Conservation (phyloP, 192 early-diverging fungal species). For the Coemansia sp. region DNA sequence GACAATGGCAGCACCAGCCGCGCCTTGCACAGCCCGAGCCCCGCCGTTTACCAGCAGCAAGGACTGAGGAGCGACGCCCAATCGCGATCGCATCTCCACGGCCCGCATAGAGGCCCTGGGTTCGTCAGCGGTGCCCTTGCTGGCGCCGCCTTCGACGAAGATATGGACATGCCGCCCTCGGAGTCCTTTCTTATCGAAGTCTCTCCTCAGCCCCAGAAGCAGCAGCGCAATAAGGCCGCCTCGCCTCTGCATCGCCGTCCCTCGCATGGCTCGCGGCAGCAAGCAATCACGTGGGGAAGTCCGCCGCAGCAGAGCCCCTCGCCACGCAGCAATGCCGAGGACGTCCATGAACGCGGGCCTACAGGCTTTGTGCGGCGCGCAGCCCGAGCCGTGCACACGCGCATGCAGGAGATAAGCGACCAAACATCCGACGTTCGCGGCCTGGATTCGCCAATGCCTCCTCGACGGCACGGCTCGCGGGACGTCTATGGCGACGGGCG, state of each 20-base stretch:
- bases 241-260: neutral
- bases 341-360: neutral
- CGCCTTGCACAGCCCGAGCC: neutral
- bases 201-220: slow-evolving; percentile 8
- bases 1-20: neutral
- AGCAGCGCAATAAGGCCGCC: neutral
- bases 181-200: slow-evolving; percentile 43
- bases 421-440: slow-evolving; percentile 31
- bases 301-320: slow-evolving; percentile 1
- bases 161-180: slow-evolving; percentile 34
- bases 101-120: neutral
- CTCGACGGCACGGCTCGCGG: slow-evolving; percentile 24
- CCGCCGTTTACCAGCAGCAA: neutral
- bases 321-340: neutral
- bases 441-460: slow-evolving; percentile 40
- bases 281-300: slow-evolving; percentile 1
- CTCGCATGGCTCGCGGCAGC: neutral
- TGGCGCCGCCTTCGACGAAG: slow-evolving; percentile 11
- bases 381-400: slow-evolving; percentile 37
- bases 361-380: slow-evolving; percentile 43
- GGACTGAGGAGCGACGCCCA: neutral
- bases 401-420: slow-evolving; percentile 44
- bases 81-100: neutral
- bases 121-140: neutral
- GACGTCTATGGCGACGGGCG: slow-evolving; percentile 33